Conservation (phyloP, 2,329 filamentous ascomycete species). For the Lachnellula subtilissima region DNA sequence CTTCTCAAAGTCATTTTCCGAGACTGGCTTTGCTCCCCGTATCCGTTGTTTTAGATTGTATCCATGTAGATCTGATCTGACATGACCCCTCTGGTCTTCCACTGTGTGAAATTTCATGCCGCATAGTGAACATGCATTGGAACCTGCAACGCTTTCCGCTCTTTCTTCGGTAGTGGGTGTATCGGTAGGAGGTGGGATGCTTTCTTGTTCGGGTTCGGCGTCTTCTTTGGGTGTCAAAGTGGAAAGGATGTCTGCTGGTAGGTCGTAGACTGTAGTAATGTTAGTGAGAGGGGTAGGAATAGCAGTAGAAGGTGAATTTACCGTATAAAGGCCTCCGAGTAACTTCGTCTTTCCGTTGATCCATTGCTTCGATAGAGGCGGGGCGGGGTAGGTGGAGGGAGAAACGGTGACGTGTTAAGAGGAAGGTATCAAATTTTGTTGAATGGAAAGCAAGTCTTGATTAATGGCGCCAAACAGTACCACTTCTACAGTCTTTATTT, state of each 20-base stretch:
- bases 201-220: conserved; percentile 21
- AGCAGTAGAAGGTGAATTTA: conserved; percentile 16
- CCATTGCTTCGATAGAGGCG: conserved; percentile 18
- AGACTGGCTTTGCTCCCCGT: conserved; percentile 64
- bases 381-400: neutral
- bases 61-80: conserved; percentile 83
- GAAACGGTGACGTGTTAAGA: neutral
- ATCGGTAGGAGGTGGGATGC: conserved; percentile 21
- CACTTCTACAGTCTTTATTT: too few relatives aligned
- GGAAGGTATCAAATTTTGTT: neutral
- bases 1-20: conserved; percentile 80
- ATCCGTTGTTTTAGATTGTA: conserved; percentile 95
- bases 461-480: neutral
- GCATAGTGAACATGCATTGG: conserved; percentile 80
- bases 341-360: conserved; percentile 34
- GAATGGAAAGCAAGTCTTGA: neutral
- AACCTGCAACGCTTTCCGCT: conserved; percentile 46
- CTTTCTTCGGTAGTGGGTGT: conserved; percentile 34
- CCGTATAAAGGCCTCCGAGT: conserved; percentile 37
- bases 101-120: conserved; percentile 65
- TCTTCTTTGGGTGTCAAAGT: conserved; percentile 31
- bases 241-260: conserved; percentile 33
- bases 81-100: conserved; percentile 78
- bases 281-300: conserved; percentile 9
- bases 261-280: conserved; percentile 27